A percentile compares a stretch with the other conserved stretches of the same genome.
Conservation (phyloP, 768 basidiomycete genomes). For the Glaciozyma martinii region DNA sequence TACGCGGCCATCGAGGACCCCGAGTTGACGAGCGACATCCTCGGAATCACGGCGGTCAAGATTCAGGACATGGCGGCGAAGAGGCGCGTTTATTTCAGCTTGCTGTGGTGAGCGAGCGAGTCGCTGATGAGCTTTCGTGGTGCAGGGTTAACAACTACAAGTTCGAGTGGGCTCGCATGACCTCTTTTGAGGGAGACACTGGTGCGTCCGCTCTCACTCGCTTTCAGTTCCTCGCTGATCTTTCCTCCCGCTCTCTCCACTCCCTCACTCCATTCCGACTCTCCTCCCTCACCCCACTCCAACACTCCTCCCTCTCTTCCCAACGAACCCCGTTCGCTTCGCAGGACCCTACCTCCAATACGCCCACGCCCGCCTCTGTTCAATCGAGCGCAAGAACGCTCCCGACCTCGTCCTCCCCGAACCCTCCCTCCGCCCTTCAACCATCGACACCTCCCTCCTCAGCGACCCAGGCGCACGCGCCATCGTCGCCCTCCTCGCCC, state of each 20-base stretch:
- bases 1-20: constrained; percentile 82
- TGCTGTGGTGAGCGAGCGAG: not conserved
- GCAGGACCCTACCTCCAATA: constrained; percentile 78
- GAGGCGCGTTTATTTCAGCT: constrained; percentile 1
- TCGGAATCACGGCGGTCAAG: constrained; percentile 92
- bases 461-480: constrained; percentile 69
- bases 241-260: too few species aligned
- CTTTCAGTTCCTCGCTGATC: not conserved
- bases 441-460: constrained; percentile 62
- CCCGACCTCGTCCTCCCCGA: constrained; percentile 62
- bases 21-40: constrained; percentile 60
- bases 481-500: constrained; percentile 72
- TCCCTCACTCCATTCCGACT: too few species aligned
- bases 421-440: constrained; percentile 43
- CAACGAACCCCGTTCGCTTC: constrained; percentile 27
- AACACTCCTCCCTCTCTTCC: too few species aligned
- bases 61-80: constrained; percentile 52
- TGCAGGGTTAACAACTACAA: constrained; percentile 86
- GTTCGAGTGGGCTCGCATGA: constrained; percentile 90
- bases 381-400: constrained; percentile 85
- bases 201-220: constrained; percentile 41
- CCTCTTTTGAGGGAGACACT: constrained; percentile 91
- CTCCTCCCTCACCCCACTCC: too few species aligned
- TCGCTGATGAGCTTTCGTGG: not conserved
- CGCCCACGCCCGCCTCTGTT: constrained; percentile 84